A percentile compares a stretch with the other conserved stretches of the same genome.
Conservation (phyloP, 2,329 filamentous ascomycete genomes). For the Colletotrichum neosansevieriae region DNA sequence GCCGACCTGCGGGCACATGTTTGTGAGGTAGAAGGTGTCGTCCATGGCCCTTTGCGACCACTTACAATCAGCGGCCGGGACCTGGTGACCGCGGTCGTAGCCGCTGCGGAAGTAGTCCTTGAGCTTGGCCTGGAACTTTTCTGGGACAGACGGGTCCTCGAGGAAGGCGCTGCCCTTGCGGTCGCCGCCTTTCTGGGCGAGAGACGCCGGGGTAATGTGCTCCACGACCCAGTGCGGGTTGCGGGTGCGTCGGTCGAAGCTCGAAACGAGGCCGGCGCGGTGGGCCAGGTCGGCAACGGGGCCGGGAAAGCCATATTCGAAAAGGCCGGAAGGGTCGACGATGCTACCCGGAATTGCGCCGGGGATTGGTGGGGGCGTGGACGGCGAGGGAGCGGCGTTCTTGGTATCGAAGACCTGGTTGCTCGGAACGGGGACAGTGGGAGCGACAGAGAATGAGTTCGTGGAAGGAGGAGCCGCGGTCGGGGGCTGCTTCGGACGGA, state of each 20-base stretch:
- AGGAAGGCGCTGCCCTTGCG: conserved; percentile 85
- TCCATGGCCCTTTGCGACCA: conserved; percentile 97
- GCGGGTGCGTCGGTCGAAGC: conserved; percentile 88
- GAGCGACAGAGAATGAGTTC: conserved; percentile 45
- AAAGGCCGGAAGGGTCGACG: conserved; percentile 81
- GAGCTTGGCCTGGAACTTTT: conserved; percentile 88
- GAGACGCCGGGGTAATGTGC: conserved; percentile 92
- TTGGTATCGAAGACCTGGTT: conserved; percentile 63
- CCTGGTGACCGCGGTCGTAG: conserved; percentile 96
- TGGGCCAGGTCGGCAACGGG: conserved; percentile 86
- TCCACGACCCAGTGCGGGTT: conserved; percentile 97
- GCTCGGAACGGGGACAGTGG: conserved; percentile 63
- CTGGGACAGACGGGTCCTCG: conserved; percentile 84
- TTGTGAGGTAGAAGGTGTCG: conserved; percentile 90
- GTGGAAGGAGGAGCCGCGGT: conserved; percentile 44
- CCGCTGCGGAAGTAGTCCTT: conserved; percentile 96
- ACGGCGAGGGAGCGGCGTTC: conserved; percentile 40
- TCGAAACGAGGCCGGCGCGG: conserved; percentile 82
- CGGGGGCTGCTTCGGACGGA: conserved; percentile 56
- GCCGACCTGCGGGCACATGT: conserved; percentile 99
- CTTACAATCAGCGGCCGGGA: conserved; percentile 94
- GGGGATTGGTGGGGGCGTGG: conserved; percentile 47
- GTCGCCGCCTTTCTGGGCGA: conserved; percentile 81
- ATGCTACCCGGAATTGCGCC: conserved; percentile 54
- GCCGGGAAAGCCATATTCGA: conserved; percentile 92